These are phyloP conservation scores for Lyophyllum decastes DNA, from an alignment of 768 basidiomycete species.

Conservation along the genomic window DNA sequence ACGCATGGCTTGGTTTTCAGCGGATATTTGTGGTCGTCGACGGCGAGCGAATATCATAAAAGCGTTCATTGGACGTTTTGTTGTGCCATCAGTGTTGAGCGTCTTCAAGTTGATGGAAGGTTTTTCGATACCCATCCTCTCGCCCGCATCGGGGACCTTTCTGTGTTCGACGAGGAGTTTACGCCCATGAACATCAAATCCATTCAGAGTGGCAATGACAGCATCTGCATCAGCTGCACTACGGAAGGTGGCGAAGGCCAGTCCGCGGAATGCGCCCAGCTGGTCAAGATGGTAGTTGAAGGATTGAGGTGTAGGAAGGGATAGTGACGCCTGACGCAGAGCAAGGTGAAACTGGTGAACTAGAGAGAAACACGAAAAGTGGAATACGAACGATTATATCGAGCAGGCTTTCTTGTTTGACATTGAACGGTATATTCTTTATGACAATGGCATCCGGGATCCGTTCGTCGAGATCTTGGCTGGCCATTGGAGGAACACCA, in stretches of 20 bases:
- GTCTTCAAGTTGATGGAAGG: conserved; percentile 79
- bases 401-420: conserved; percentile 93
- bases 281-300: conserved; percentile 99
- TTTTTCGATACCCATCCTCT: conserved; percentile 99
- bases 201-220: conserved; percentile 94
- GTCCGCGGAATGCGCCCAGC: conserved; percentile 92
- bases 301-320: conserved; percentile 96
- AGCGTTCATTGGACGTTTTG: conserved; percentile 90
- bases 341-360: conserved; percentile 6
- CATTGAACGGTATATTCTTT: conserved; percentile 99
- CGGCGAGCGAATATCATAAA: conserved; percentile 92
- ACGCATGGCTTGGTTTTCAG: conserved; percentile 88
- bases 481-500: conserved; percentile 44
- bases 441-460: conserved; percentile 99
- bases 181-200: conserved; percentile 94
- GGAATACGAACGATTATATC: conserved; percentile 84
- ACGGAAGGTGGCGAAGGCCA: conserved; percentile 98
- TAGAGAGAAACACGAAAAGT: neutral
- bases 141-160: conserved; percentile 97
- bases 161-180: conserved; percentile 99
- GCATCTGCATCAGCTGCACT: conserved; percentile 90
- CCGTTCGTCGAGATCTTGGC: conserved; percentile 70
- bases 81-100: conserved; percentile 84
- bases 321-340: conserved; percentile 70
- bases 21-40: conserved; percentile 79